phyloP scores from a whole-genome alignment of 495 filamentous ascomycete genomes.

The Penicillium subrubescens region DNA sequence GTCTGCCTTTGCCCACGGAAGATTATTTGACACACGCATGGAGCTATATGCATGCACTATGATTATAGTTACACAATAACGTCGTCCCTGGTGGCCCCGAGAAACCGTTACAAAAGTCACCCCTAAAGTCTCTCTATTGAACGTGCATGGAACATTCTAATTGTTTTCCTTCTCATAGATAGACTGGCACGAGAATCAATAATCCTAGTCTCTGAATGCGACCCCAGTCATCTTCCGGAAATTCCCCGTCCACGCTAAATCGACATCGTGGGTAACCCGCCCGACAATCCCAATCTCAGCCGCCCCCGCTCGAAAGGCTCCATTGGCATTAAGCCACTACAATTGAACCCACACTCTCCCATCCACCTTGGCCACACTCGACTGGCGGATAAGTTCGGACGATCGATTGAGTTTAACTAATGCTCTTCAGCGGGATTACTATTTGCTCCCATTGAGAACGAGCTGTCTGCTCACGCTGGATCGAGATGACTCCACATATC shows the following conservation, averaged over 20 bases:
- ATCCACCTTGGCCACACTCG: background rate
- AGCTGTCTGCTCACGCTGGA: background rate
- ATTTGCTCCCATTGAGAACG: background rate
- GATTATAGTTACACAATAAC: conserved; percentile 1
- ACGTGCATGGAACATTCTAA: conserved; percentile 1
- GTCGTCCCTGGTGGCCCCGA: background rate
- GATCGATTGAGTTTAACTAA: conserved; percentile 7
- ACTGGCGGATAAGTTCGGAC: background rate
- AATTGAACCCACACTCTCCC: background rate
- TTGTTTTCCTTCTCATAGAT: background rate
- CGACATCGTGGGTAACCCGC: background rate
- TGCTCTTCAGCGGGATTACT: background rate
- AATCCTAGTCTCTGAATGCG: background rate
- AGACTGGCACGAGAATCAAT: background rate
- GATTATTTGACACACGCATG: background rate
- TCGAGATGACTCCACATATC: conserved; percentile 8
- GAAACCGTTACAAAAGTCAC: background rate
- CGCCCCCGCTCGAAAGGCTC: background rate
- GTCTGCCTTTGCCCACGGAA: background rate
- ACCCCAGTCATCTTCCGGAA: background rate
- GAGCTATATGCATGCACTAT: background rate
- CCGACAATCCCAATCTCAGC: conserved; percentile 16
- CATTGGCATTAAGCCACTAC: background rate
- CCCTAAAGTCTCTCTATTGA: background rate
- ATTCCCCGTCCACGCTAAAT: conserved; percentile 8